phyloP scores from a whole-genome alignment of 108 stramenopile genomes.

The Nitzschia palea region DNA sequence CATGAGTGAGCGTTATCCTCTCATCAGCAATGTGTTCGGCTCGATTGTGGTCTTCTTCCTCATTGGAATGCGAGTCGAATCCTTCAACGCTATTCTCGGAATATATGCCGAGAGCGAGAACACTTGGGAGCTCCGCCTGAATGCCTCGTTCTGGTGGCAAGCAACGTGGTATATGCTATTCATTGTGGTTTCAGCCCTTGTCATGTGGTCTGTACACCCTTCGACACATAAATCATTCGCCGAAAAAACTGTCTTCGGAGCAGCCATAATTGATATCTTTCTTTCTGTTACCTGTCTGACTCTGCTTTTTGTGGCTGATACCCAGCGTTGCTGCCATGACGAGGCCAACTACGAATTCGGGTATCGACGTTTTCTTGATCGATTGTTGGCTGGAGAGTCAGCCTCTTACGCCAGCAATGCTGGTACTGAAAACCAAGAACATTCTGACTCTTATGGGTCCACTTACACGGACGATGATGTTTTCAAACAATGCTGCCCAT shows the following conservation, averaged over 20 bases:
- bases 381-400: not conserved
- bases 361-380: not conserved
- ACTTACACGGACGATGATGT: slow-evolving; percentile 6
- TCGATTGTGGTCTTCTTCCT: slow-evolving; percentile 56
- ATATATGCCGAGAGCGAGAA: slow-evolving; percentile 12
- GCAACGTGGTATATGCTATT: slow-evolving; percentile 38
- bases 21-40: slow-evolving; percentile 52
- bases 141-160: slow-evolving; percentile 60
- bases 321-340: slow-evolving; percentile 59
- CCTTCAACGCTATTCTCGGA: slow-evolving; percentile 31
- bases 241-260: slow-evolving; percentile 9
- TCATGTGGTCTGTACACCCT: slow-evolving; percentile 24
- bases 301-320: slow-evolving; percentile 65
- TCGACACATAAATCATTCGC: not conserved
- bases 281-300: slow-evolving; percentile 49
- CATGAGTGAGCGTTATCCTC: slow-evolving; percentile 22
- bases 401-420: no score
- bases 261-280: slow-evolving; percentile 51
- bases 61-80: slow-evolving; percentile 51
- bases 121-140: slow-evolving; percentile 31
- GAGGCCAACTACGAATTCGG: not conserved
- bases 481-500: slow-evolving; percentile 1
- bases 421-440: not conserved
- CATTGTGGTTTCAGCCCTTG: slow-evolving; percentile 26
- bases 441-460: no score